Percentiles rank a stretch among this genome's conserved stretches.
Conservation (phyloP, 495 filamentous ascomycete species). For the Lophium mytilinum region DNA sequence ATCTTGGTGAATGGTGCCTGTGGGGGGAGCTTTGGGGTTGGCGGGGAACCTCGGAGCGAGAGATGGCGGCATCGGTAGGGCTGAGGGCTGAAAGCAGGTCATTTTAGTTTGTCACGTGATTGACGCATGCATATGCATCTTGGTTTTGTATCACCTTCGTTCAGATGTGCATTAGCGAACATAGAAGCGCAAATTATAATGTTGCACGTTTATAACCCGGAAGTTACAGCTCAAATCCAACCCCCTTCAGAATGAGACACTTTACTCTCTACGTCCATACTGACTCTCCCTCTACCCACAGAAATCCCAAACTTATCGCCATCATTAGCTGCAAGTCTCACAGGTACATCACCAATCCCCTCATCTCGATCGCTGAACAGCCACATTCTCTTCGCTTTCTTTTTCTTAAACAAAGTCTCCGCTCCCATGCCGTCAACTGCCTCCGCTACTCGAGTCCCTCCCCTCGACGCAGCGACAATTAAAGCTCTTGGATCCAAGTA, state of each 20-base stretch:
- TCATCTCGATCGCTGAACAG: background rate
- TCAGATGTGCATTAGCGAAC: too few relatives aligned
- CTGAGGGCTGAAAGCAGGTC: too few relatives aligned
- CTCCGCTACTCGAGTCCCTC: constrained; percentile 7
- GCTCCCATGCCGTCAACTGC: constrained; percentile 4
- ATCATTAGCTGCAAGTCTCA: background rate
- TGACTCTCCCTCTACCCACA: background rate
- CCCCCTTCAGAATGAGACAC: background rate
- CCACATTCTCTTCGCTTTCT: background rate
- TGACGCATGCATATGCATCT: too few relatives aligned
- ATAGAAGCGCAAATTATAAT: too few relatives aligned
- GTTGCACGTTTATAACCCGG: too few relatives aligned
- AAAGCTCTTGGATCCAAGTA: constrained; percentile 19
- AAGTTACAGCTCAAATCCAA: background rate
- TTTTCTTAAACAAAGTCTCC: background rate
- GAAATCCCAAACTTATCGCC: background rate
- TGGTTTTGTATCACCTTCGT: too few relatives aligned
- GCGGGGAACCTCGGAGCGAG: too few relatives aligned
- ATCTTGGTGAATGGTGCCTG: background rate
- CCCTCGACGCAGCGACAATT: constrained; percentile 5
- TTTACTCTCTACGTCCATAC: background rate
- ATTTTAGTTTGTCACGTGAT: too few relatives aligned
- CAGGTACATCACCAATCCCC: background rate
- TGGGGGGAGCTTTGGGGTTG: background rate
- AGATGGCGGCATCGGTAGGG: too few relatives aligned